Percentiles rank a stretch among this genome's conserved stretches.
Conservation (phyloP, 163 green algal species). For the Smithsoniella earleae region DNA sequence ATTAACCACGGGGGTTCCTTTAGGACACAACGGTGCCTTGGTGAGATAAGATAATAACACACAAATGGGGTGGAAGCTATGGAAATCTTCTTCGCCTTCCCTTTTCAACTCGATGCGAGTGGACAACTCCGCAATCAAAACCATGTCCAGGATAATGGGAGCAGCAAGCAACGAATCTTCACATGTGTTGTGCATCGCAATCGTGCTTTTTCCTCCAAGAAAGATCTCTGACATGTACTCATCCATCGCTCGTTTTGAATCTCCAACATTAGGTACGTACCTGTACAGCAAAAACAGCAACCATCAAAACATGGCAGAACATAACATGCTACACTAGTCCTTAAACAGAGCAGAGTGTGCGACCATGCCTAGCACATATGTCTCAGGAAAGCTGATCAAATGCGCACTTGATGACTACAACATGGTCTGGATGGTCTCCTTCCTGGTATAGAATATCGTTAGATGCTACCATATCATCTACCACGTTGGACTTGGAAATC, state of each 20-base stretch:
- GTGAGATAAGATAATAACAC: conserved; percentile 93
- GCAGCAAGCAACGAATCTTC: conserved; percentile 94
- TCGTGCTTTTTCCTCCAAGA: conserved; percentile 83
- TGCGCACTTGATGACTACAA: conserved; percentile 87
- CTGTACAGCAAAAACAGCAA: conserved; percentile 31
- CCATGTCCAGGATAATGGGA: conserved; percentile 96
- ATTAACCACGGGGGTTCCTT: conserved; percentile 90
- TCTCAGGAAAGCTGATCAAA: too few relatives aligned
- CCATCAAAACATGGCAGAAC: too few relatives aligned
- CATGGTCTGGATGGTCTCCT: conserved; percentile 92
- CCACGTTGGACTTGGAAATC: conserved; percentile 98
- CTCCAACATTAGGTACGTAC: conserved; percentile 93
- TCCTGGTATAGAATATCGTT: conserved; percentile 88
- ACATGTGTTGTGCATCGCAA: conserved; percentile 99
- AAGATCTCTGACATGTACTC: conserved; percentile 99
- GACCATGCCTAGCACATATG: too few relatives aligned
- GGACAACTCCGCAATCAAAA: conserved; percentile 90
- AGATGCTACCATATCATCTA: conserved; percentile 95
- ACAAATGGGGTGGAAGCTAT: conserved; percentile 84
- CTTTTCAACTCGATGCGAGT: conserved; percentile 79
- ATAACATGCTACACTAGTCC: too few relatives aligned
- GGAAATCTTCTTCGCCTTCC: conserved; percentile 63
- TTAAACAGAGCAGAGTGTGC: too few relatives aligned
- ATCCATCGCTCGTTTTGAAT: conserved; percentile 96
- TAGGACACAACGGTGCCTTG: conserved; percentile 87